A percentile compares a stretch with the other conserved stretches of the same genome.
phyloP scores from a whole-genome alignment of 164 flowering plant genomes.

The Berberis thunbergii region DNA sequence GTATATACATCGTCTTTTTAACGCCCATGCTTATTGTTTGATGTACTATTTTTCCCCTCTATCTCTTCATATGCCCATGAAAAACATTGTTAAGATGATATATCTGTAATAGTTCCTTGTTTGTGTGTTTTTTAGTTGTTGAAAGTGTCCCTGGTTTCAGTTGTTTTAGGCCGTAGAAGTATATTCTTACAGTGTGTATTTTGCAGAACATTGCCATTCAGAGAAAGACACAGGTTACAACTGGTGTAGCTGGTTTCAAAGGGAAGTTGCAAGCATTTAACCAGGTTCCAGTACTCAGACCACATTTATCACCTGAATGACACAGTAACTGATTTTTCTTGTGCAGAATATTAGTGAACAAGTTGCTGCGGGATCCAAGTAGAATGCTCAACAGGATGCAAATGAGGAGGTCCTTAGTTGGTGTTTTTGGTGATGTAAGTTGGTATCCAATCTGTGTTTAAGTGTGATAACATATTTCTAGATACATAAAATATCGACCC shows the following conservation, averaged over 20 bases:
- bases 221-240: conserved; percentile 80
- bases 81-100: too few relatives aligned
- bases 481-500: too few relatives aligned
- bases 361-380: conserved; percentile 98
- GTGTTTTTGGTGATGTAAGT: conserved; percentile 64
- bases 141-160: too few relatives aligned
- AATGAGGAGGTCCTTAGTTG: conserved; percentile 48
- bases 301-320: too few relatives aligned
- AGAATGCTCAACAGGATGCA: conserved; percentile 90
- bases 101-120: too few relatives aligned
- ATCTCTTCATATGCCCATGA: too few relatives aligned
- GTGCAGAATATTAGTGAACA: conserved; percentile 83
- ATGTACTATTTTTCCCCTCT: too few relatives aligned
- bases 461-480: too few relatives aligned
- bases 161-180: neutral
- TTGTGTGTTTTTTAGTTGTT: too few relatives aligned
- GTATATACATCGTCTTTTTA: too few relatives aligned
- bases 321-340: neutral
- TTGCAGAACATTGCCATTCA: conserved; percentile 59
- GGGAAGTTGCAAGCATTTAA: conserved; percentile 80
- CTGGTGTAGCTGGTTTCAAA: conserved; percentile 83
- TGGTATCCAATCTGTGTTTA: neutral
- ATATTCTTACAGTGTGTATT: conserved; percentile 8
- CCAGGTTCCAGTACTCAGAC: conserved; percentile 44
- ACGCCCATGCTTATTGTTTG: too few relatives aligned